Evolutionary conservation across 2,329 filamentous ascomycete genomes (phyloP).

Genomic region (Tolypocladium nubicola): DNA sequence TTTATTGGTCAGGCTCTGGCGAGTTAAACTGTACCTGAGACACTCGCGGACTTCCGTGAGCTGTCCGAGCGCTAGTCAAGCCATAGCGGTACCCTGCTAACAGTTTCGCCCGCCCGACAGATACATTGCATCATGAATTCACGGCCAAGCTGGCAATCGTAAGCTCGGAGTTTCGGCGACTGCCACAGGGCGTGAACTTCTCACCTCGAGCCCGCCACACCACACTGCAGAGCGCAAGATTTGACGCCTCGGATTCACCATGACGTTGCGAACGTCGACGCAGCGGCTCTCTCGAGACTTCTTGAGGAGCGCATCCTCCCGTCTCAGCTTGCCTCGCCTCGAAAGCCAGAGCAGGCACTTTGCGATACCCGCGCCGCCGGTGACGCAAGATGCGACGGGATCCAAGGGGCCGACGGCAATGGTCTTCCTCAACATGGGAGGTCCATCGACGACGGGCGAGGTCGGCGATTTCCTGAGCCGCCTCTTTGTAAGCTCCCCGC

Average conservation of each 20-base stretch:
- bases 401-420: conserved; percentile 84
- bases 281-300: conserved; percentile 18
- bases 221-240: neutral
- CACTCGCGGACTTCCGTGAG: neutral
- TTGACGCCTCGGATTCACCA: conserved; percentile 6
- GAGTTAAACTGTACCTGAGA: conserved; percentile 7
- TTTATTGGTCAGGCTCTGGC: conserved; percentile 13
- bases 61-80: neutral
- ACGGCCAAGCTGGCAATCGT: neutral
- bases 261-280: conserved; percentile 20
- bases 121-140: conserved; percentile 3
- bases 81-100: neutral
- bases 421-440: conserved; percentile 99
- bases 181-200: neutral
- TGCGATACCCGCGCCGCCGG: conserved; percentile 51
- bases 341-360: conserved; percentile 20
- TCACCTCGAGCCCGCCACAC: neutral
- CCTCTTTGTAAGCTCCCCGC: conserved; percentile 61
- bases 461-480: conserved; percentile 84
- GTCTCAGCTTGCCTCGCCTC: conserved; percentile 17
- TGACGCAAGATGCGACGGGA: conserved; percentile 64
- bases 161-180: neutral
- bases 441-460: conserved; percentile 78
- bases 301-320: conserved; percentile 13
- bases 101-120: neutral